A percentile compares a stretch with the other conserved stretches of the same genome.
Conservation (phyloP, 1,284 basidiomycete species). For the Chalciporus sp. region DNA sequence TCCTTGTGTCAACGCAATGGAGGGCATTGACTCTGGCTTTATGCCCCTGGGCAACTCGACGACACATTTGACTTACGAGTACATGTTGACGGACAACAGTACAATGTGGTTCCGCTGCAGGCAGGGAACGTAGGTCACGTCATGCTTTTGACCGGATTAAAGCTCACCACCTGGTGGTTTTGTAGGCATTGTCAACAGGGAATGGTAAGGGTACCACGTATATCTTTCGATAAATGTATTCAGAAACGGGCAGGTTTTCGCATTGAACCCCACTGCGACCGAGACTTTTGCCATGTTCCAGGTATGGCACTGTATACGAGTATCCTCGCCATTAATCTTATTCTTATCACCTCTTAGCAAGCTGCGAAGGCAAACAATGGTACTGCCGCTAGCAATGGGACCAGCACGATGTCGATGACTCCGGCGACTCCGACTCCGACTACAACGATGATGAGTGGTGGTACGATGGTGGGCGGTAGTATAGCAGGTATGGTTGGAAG, state of each 20-base stretch:
- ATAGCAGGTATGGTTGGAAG: too few species aligned
- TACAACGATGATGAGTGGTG: background rate
- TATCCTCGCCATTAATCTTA: background rate
- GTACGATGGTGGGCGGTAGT: background rate
- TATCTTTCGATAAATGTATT: background rate
- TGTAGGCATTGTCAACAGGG: background rate
- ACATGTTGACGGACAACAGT: constrained; percentile 40
- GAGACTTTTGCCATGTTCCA: constrained; percentile 51
- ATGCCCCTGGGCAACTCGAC: constrained; percentile 33
- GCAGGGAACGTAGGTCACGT: constrained; percentile 7
- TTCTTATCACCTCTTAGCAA: background rate
- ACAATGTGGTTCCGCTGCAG: constrained; percentile 57
- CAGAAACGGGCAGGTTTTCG: constrained; percentile 39
- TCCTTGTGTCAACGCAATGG: constrained; percentile 41
- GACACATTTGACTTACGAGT: constrained; percentile 38
- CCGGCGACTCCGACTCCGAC: background rate
- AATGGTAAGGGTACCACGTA: constrained; percentile 46
- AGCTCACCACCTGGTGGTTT: background rate
- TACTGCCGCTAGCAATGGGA: too few species aligned
- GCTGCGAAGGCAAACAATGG: background rate
- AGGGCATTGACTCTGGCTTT: constrained; percentile 52
- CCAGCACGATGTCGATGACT: background rate
- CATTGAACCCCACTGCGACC: constrained; percentile 47
- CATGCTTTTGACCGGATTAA: background rate
- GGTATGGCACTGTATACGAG: constrained; percentile 30